These are phyloP conservation scores for Pseudozyma tsukubaensis DNA, from an alignment of 1,284 basidiomycete species.

Conservation along the genomic window DNA sequence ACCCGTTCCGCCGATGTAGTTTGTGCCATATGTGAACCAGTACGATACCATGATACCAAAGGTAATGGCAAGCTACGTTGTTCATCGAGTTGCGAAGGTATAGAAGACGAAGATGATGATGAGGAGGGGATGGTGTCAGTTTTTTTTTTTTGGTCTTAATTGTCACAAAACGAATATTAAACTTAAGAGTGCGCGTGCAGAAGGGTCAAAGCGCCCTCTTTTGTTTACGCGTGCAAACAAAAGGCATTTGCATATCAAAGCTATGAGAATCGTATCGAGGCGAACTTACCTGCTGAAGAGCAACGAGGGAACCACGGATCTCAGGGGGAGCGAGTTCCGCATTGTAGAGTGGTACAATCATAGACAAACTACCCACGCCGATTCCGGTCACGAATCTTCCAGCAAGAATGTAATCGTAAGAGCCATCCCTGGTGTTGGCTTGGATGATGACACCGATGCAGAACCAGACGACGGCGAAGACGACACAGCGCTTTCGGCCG, in stretches of 20 bases:
- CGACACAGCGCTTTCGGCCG: slow-evolving; percentile 77
- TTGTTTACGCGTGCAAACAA: not conserved
- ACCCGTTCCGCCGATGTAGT: slow-evolving; percentile 71
- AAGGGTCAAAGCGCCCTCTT: not conserved
- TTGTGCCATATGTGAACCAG: slow-evolving; percentile 81
- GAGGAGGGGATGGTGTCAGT: not conserved
- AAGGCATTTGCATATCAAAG: not conserved
- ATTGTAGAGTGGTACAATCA: slow-evolving; percentile 80
- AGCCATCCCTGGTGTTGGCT: slow-evolving; percentile 73
- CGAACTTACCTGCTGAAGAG: slow-evolving; percentile 75
- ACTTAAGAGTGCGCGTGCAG: not conserved
- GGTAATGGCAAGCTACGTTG: slow-evolving; percentile 24
- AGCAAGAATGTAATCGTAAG: slow-evolving; percentile 74
- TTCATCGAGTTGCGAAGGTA: no score
- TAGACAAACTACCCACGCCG: slow-evolving; percentile 82
- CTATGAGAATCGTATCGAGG: not conserved
- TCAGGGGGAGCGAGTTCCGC: slow-evolving; percentile 84
- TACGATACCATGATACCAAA: slow-evolving; percentile 73
- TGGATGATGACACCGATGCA: slow-evolving; percentile 79
- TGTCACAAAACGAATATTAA: not conserved
- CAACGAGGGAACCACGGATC: slow-evolving; percentile 81
- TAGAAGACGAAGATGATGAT: not conserved
- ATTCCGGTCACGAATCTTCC: slow-evolving; percentile 80
- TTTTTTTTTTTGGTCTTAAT: not conserved
- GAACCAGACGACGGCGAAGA: slow-evolving; percentile 78